These are phyloP conservation scores for Boeremia exigua DNA, from an alignment of 2,329 filamentous ascomycete genomes.

Conservation along the genomic window DNA sequence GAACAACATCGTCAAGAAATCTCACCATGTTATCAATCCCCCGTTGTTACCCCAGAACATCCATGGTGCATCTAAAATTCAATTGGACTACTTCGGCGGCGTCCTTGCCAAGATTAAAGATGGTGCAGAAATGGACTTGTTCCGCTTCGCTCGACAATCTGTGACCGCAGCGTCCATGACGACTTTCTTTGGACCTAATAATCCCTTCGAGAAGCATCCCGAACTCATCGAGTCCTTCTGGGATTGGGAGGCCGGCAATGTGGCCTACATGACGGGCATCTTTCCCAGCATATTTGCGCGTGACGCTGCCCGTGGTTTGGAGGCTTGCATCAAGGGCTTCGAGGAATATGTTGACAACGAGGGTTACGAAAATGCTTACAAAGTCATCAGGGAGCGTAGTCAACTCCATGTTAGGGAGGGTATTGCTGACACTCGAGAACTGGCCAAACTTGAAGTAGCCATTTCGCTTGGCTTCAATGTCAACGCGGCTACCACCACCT, in stretches of 20 bases:
- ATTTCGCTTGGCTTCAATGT: slow-evolving; percentile 46
- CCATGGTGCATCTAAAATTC: slow-evolving; percentile 45
- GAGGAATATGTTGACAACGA: slow-evolving; percentile 35
- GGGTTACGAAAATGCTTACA: slow-evolving; percentile 26
- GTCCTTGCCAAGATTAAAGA: slow-evolving; percentile 25
- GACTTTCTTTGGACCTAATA: slow-evolving; percentile 53
- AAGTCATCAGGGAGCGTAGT: slow-evolving; percentile 33
- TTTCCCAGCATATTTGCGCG: slow-evolving; percentile 48
- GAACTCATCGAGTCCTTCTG: slow-evolving; percentile 50
- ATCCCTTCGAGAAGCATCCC: slow-evolving; percentile 50
- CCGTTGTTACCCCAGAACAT: slow-evolving; percentile 40
- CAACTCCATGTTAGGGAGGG: slow-evolving; percentile 25
- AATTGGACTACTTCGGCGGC: slow-evolving; percentile 45
- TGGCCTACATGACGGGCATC: slow-evolving; percentile 38
- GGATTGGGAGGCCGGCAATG: slow-evolving; percentile 50
- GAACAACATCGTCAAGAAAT: slow-evolving; percentile 31
- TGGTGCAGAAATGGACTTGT: slow-evolving; percentile 47
- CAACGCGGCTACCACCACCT: slow-evolving; percentile 53
- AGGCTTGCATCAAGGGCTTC: slow-evolving; percentile 37
- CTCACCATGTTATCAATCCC: slow-evolving; percentile 46
- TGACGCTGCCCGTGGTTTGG: slow-evolving; percentile 47
- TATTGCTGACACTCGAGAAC: slow-evolving; percentile 18
- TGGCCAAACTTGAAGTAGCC: slow-evolving; percentile 32
- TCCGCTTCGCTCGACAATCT: slow-evolving; percentile 36
- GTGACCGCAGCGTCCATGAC: slow-evolving; percentile 48